Percentiles rank a stretch among this genome's conserved stretches.
These are phyloP conservation scores for Calamus simplicifolius DNA, from an alignment of 176 grass and related monocot species.

Conservation along the genomic window DNA sequence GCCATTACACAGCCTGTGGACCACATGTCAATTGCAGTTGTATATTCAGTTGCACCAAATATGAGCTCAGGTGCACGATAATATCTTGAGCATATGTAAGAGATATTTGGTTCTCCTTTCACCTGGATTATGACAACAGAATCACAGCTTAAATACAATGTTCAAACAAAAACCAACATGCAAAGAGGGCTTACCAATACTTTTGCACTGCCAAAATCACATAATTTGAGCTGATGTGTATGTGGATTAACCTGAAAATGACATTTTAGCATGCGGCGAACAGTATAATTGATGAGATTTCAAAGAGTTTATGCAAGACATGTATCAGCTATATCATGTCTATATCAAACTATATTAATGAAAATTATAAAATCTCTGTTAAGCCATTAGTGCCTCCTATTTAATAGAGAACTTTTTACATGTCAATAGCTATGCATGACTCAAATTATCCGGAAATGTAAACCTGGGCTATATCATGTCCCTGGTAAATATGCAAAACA, in stretches of 20 bases:
- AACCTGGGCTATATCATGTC: no score
- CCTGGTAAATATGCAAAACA: no score
- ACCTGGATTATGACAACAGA: conserved; percentile 31
- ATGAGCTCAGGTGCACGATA: conserved; percentile 97
- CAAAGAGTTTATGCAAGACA: no score
- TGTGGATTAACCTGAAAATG: conserved; percentile 46
- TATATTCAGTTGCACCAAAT: conserved; percentile 97
- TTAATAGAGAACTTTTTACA: no score
- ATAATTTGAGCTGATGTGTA: conserved; percentile 43
- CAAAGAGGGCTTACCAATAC: conserved; percentile 28
- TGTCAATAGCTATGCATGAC: no score
- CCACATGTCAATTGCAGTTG: conserved; percentile 91
- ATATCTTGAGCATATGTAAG: conserved; percentile 99
- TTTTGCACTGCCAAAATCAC: conserved; percentile 44
- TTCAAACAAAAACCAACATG: not conserved
- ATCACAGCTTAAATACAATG: not conserved
- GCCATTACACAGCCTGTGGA: conserved; percentile 95
- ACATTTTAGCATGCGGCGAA: conserved; percentile 12
- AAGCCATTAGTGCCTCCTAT: no score
- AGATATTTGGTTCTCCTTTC: conserved; percentile 96
- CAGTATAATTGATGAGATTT: not conserved
- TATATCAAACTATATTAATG: no score
- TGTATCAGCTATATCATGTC: no score
- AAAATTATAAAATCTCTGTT: no score
- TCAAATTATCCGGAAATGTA: no score